These are phyloP conservation scores for Botrytis porri DNA, from an alignment of 2,329 filamentous ascomycete species.

Conservation along the genomic window DNA sequence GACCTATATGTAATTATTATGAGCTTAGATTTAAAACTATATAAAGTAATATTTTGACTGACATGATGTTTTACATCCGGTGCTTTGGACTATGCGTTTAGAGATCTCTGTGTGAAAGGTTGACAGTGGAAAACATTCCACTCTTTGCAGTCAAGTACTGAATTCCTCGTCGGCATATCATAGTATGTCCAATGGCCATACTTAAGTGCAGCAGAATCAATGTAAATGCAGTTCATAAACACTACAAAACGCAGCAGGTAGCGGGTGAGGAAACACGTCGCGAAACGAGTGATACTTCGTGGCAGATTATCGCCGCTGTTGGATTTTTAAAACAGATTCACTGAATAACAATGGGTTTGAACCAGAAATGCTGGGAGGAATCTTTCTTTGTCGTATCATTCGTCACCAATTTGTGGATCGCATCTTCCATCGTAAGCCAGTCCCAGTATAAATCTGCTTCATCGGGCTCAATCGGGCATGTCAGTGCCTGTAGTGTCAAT, in stretches of 20 bases:
- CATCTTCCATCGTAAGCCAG: background rate
- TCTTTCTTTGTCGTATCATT: background rate
- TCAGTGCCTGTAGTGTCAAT: background rate
- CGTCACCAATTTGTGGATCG: background rate
- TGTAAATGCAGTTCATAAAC: background rate
- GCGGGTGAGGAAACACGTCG: rapidly evolving
- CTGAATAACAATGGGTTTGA: no score
- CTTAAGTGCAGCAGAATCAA: background rate
- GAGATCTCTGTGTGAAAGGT: background rate
- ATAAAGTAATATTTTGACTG: background rate
- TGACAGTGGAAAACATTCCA: background rate
- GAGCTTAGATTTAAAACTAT: background rate
- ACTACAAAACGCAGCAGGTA: background rate
- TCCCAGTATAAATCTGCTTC: background rate
- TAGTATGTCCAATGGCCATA: background rate
- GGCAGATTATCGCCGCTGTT: no score
- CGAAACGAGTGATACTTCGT: background rate
- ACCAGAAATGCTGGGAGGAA: no score
- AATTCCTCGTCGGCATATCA: background rate
- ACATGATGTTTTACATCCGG: background rate
- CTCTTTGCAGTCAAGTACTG: background rate
- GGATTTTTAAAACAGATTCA: no score
- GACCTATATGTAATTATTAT: background rate
- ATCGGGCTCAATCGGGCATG: background rate
- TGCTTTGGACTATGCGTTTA: background rate